Evolutionary conservation across 2,329 filamentous ascomycete genomes (phyloP).

Genomic region (Myriosclerotinia curreyana): DNA sequence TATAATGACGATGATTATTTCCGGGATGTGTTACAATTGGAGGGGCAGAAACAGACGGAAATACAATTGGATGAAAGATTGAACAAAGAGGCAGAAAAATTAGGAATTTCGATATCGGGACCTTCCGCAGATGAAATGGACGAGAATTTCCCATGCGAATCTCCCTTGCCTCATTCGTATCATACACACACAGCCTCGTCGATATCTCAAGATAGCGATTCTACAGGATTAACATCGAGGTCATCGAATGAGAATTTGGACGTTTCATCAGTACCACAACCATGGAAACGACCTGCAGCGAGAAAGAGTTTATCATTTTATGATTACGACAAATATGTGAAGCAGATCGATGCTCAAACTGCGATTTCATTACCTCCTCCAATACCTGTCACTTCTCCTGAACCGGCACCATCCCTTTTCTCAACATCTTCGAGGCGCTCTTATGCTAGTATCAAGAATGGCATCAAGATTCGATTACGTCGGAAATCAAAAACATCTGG

Average conservation of each 20-base stretch:
- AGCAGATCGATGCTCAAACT: constrained; percentile 28
- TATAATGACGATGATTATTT: constrained; percentile 35
- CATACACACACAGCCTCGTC: constrained; percentile 35
- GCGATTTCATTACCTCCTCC: constrained; percentile 18
- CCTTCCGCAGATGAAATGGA: constrained; percentile 23
- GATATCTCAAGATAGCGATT: constrained; percentile 32
- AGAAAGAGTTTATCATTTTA: constrained; percentile 36
- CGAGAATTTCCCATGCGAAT: constrained; percentile 31
- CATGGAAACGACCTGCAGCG: constrained; percentile 25
- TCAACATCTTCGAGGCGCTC: constrained; percentile 36
- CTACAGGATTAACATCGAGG: constrained; percentile 35
- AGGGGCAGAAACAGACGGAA: constrained; percentile 32
- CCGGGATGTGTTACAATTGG: constrained; percentile 37
- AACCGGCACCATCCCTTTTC: constrained; percentile 36
- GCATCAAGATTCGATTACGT: constrained; percentile 31
- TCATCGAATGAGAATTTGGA: constrained; percentile 30
- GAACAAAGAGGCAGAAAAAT: constrained; percentile 31
- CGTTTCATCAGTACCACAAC: constrained; percentile 12
- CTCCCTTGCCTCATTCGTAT: constrained; percentile 29
- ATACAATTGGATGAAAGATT: constrained; percentile 31
- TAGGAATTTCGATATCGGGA: constrained; percentile 35
- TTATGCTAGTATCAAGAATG: constrained; percentile 34
- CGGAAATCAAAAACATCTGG: constrained; percentile 26
- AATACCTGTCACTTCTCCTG: constrained; percentile 25
- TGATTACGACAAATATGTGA: constrained; percentile 37